These are phyloP conservation scores for Aphanomyces invadans DNA, from an alignment of 352 stramenopile genomes.

Conservation along the genomic window DNA sequence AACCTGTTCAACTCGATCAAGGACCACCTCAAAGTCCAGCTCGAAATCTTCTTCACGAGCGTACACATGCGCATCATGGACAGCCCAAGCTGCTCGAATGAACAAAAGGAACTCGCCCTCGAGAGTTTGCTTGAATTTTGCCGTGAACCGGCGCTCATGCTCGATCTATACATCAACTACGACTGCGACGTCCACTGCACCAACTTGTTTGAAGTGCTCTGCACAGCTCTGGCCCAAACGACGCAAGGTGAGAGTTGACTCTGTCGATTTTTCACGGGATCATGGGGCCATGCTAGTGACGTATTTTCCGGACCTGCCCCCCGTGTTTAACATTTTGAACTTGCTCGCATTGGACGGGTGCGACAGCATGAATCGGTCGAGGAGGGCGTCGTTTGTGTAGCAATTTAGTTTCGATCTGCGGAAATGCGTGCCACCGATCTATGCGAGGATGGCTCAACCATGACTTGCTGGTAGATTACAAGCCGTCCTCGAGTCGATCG, in stretches of 20 bases:
- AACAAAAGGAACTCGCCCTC: slow-evolving; percentile 80
- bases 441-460: too few species aligned
- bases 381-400: too few species aligned
- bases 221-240: slow-evolving; percentile 87
- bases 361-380: too few species aligned
- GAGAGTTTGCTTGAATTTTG: slow-evolving; percentile 98
- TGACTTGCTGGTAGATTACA: slow-evolving; percentile 84
- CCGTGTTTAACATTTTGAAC: slow-evolving; percentile 64
- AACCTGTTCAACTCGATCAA: slow-evolving; percentile 99
- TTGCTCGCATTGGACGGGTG: slow-evolving; percentile 66
- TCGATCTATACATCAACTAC: slow-evolving; percentile 99
- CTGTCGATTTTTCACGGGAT: not conserved
- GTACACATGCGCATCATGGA: slow-evolving; percentile 94
- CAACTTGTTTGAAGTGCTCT: slow-evolving; percentile 98
- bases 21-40: slow-evolving; percentile 97
- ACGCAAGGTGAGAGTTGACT: slow-evolving; percentile 38
- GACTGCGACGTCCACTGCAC: slow-evolving; percentile 98
- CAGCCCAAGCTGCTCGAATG: slow-evolving; percentile 66
- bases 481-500: slow-evolving; percentile 93
- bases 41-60: slow-evolving; percentile 98
- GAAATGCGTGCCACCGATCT: too few species aligned
- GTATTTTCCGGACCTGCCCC: not conserved
- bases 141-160: slow-evolving; percentile 94
- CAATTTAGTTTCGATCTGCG: too few species aligned
- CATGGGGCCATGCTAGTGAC: not conserved